Evolutionary conservation across 1,284 basidiomycete genomes (phyloP), one percentile per base, ranked within the genome.

Genomic region (Fomitiporia mediterranea): DNA sequence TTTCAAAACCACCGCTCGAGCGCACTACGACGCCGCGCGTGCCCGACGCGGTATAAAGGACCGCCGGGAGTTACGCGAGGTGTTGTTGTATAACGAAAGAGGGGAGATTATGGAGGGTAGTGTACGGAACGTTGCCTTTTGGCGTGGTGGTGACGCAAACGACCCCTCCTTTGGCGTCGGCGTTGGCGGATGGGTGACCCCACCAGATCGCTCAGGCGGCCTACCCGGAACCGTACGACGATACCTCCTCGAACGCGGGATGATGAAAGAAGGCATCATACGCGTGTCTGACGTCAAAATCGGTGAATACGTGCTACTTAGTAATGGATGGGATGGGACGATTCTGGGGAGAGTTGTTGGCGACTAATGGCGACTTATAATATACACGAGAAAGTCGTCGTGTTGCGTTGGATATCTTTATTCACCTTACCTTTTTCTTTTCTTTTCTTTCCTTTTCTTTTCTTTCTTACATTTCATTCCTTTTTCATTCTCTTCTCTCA

Each of bases 1-100:
- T 30, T 84, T 84, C 44, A 91, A 91, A 68, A 91, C 88, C 0
- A 88, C 87, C 0, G 59, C 74, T 30, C 77, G 89, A 47, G 59
- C 66, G 7, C 67, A 75, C 25, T 91, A 90, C 62, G 73, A 82
- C 37, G 72, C 74, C 25, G 85, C 88, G 1, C 82, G 86, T 17
- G 61, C 63, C 1, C 78, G 88, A 38, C 74, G 72, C 40, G 70
- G 73, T 47, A 68, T 84, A 8, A 49, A 39, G 15, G 42, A 50
- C 70, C 74, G n/a, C 25, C 39, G 52, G 15, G 38, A 39, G 38
- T n/a, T 17, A 3, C 17, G 7, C 38, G 88, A 91, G 62, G 83
- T 89, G 2, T 64, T 91, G n/a, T 66, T 91, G 40, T 82, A 79
- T 70, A 84, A 83, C 60, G 55, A 73, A 0, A 64, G 72, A 0